Evolutionary conservation across 352 stramenopile species (phyloP).

Genomic region (Aphanomyces invadans): DNA sequence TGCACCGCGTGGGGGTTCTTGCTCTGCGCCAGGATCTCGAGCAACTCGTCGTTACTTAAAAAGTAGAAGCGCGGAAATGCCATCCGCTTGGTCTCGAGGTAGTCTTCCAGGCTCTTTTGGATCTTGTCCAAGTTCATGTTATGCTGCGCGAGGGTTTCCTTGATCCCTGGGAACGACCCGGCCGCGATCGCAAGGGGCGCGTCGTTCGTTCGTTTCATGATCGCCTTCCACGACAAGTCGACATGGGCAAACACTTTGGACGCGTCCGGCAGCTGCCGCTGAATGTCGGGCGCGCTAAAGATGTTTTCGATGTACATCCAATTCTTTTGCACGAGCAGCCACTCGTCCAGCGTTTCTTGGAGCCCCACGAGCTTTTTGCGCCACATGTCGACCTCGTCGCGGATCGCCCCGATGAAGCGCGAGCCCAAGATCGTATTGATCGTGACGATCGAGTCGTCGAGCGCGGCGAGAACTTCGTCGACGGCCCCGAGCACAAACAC

Average conservation of each 20-base stretch:
- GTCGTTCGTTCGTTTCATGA: constrained; percentile 86
- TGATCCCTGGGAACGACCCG: constrained; percentile 67
- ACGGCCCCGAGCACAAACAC: constrained; percentile 88
- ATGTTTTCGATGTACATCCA: constrained; percentile 87
- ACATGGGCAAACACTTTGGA: constrained; percentile 89
- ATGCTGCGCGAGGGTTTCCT: constrained; percentile 75
- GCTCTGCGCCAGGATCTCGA: constrained; percentile 92
- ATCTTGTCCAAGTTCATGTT: constrained; percentile 85
- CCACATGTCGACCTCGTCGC: constrained; percentile 85
- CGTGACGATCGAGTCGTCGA: constrained; percentile 91
- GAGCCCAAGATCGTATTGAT: constrained; percentile 91
- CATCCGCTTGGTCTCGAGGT: constrained; percentile 90
- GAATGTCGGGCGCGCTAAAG: constrained; percentile 86
- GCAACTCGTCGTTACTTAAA: constrained; percentile 90
- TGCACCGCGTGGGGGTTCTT: constrained; percentile 93
- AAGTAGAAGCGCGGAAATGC: constrained; percentile 93
- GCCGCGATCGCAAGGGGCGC: constrained; percentile 80
- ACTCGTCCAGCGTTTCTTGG: constrained; percentile 84
- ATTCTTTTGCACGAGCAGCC: constrained; percentile 82
- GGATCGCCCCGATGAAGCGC: constrained; percentile 85
- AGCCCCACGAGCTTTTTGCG: constrained; percentile 73
- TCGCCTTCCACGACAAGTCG: constrained; percentile 85
- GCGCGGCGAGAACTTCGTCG: constrained; percentile 83
- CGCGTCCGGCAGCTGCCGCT: constrained; percentile 82
- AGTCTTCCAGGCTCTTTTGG: constrained; percentile 89